Evolutionary conservation across 2,329 filamentous ascomycete genomes (phyloP).

Genomic region (Hymenoscyphus linearis): DNA sequence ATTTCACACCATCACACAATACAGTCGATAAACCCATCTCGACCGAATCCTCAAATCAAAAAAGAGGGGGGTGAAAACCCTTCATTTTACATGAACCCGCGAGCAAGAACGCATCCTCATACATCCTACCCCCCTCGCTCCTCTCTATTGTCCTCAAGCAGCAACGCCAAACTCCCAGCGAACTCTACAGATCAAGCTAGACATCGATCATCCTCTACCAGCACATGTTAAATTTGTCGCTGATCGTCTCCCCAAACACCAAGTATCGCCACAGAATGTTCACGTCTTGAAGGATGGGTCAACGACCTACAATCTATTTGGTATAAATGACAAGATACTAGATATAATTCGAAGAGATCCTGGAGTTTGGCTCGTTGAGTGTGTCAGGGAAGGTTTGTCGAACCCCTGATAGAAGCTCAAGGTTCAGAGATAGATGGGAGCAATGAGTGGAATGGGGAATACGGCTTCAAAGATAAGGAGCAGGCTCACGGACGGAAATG

Average conservation of each 20-base stretch:
- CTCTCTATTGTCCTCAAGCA: not conserved
- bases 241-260: not conserved
- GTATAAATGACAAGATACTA: not conserved
- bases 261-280: not conserved
- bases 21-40: not conserved
- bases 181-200: not conserved
- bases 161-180: not conserved
- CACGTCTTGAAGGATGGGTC: not conserved
- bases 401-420: too few relatives aligned
- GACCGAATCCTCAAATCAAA: not conserved
- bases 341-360: not conserved
- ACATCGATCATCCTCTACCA: not conserved
- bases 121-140: not conserved
- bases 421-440: too few relatives aligned
- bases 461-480: too few relatives aligned
- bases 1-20: not conserved
- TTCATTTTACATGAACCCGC: not conserved
- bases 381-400: not conserved
- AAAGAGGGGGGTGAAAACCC: too few relatives aligned
- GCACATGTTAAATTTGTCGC: not conserved
- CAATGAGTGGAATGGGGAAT: too few relatives aligned
- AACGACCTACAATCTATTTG: not conserved
- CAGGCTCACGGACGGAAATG: too few relatives aligned
- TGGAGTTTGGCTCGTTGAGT: not conserved
- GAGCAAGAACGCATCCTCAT: not conserved